Conservation (phyloP, 192 early-diverging fungal species). For the Helicostylum pulchrum region DNA sequence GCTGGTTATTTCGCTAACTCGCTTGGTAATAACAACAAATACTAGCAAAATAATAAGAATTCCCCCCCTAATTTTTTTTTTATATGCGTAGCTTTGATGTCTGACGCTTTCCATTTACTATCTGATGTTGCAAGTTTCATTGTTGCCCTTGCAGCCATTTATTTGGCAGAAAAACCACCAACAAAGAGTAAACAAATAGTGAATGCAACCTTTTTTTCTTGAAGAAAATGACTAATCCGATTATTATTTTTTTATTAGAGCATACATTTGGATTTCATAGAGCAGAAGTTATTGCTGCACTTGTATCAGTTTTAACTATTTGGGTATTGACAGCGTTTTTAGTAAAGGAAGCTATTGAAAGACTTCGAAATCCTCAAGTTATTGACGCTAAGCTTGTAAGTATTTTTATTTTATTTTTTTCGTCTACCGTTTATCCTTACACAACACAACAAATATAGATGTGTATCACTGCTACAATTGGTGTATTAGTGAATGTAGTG, state of each 20-base stretch:
- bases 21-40: constrained; percentile 33
- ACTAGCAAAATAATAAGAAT: constrained; percentile 1
- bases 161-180: constrained; percentile 59
- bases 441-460: constrained; percentile 36
- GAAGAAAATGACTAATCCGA: no score
- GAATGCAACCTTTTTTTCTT: no score
- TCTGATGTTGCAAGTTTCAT: constrained; percentile 71
- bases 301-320: constrained; percentile 69
- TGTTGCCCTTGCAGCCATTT: constrained; percentile 65
- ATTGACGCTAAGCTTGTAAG: constrained; percentile 60
- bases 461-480: constrained; percentile 65
- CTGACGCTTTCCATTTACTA: constrained; percentile 74
- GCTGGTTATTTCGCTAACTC: constrained; percentile 55
- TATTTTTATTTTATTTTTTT: background rate
- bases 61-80: background rate
- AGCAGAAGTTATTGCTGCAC: constrained; percentile 76
- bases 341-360: constrained; percentile 67
- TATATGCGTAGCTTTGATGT: constrained; percentile 53
- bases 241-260: constrained; percentile 19
- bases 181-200: constrained; percentile 48
- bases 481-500: constrained; percentile 74
- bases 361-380: constrained; percentile 57
- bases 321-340: constrained; percentile 72
- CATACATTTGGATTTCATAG: constrained; percentile 77
- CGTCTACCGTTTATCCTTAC: background rate